Evolutionary conservation across 179 eudicot species (phyloP), one percentile per base, ranked within the genome.

Genomic region (Carnegiea gigantea): DNA sequence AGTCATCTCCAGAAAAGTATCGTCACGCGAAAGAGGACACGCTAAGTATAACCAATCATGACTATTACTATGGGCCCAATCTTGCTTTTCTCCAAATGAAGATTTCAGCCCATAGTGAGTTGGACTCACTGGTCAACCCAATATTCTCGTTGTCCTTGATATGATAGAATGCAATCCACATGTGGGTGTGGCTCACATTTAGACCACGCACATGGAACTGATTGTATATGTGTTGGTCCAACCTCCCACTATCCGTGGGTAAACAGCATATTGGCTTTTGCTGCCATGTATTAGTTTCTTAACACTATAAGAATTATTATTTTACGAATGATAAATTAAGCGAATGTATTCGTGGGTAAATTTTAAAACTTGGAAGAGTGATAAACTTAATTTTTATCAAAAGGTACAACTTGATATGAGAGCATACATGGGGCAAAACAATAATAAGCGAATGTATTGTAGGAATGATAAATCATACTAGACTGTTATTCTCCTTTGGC

Each of bases 401-500:
- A 38, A 28, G 0, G 30, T 28, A 0, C 1, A 28, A 28, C 30
- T 28, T 28, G 30, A 28, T 28, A 28, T 28, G 30, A 28, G 30
- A 28, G 30, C 30, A 28, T 28, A 28, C 1, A n/a, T n/a, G n/a
- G 30, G 30, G 30, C 0, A 1, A 28, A 28, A 28, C 0, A 28
- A 28, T 28, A 28, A 28, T 28, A 1, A 28, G 30, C 30, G 30
- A 28, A 28, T 28, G 30, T 1, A 28, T 28, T 28, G 1, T 28
- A 28, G 0, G 1, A 28, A 0, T 28, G 30, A 28, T 28, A 28
- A 28, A 28, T 1, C 1, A 28, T 28, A 28, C 30, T 1, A 28
- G 0, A 28, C 1, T 28, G 30, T 28, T 79, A 97, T 89, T 67
- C 78, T 83, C 84, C 80, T 96, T 83, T 93, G 91, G 91, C 98